Percentiles rank a stretch among this genome's conserved stretches.
phyloP scores from a whole-genome alignment of 257 asterid species.

The Pogostemon cablin region DNA sequence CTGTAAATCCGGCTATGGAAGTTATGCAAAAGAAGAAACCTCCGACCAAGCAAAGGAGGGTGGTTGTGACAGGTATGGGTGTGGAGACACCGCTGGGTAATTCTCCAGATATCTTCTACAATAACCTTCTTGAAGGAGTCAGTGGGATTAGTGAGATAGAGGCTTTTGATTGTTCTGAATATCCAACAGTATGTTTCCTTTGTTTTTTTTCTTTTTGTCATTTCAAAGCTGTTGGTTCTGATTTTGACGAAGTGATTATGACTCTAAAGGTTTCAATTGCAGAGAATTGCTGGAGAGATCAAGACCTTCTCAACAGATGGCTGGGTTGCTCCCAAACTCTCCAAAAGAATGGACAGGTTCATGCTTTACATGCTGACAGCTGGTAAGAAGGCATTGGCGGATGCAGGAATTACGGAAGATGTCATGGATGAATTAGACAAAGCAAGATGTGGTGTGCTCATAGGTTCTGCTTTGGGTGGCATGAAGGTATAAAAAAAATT shows the following conservation, averaged over 20 bases:
- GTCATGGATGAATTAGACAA: conserved; percentile 71
- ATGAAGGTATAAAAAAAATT: conserved; percentile 66
- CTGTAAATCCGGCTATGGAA: conserved; percentile 58
- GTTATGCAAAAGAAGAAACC: conserved; percentile 56
- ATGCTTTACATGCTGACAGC: conserved; percentile 98
- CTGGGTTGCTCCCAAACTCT: conserved; percentile 89
- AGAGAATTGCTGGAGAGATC: conserved; percentile 99
- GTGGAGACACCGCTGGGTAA: conserved; percentile 85
- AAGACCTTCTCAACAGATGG: conserved; percentile 90
- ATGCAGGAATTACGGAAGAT: conserved; percentile 84
- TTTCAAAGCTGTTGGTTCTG: conserved; percentile 28
- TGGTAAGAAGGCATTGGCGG: conserved; percentile 90
- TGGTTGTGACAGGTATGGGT: conserved; percentile 98
- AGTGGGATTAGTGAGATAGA: conserved; percentile 93
- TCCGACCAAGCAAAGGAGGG: conserved; percentile 73
- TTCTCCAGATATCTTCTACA: conserved; percentile 78
- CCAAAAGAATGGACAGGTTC: conserved; percentile 92
- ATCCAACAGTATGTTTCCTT: conserved; percentile 72
- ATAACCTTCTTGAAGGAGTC: conserved; percentile 81
- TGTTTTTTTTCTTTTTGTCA: conserved; percentile 10
- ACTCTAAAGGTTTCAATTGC: conserved; percentile 33
- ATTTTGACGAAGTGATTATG: conserved; percentile 31
- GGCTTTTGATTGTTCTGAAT: conserved; percentile 85
- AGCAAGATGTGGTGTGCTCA: conserved; percentile 82
- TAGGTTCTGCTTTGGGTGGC: conserved; percentile 98